These are phyloP conservation scores for Solanum phureja DNA, from an alignment of 257 asterid genomes.

Conservation along the genomic window DNA sequence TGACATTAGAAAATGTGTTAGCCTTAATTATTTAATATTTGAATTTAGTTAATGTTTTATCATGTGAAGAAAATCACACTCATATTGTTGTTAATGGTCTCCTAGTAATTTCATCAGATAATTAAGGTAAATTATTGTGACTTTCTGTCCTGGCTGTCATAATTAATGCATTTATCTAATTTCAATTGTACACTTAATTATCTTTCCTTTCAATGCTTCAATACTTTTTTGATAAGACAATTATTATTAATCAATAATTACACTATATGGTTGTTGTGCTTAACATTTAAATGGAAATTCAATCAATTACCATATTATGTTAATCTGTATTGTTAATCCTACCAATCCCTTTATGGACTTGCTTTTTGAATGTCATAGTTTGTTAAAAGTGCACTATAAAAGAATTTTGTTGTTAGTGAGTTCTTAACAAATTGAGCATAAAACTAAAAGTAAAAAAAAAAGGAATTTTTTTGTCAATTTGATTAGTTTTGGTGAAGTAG, in stretches of 20 bases:
- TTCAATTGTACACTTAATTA: background rate
- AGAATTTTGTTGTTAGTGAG: background rate
- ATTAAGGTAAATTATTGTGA: background rate
- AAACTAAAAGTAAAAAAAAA: background rate
- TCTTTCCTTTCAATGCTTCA: background rate
- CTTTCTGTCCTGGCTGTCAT: background rate
- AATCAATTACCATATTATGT: background rate
- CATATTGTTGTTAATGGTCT: background rate
- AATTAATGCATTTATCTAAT: background rate
- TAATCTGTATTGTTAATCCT: background rate
- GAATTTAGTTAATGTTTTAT: background rate
- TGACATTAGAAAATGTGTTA: background rate
- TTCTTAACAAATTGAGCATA: background rate
- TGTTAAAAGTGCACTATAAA: background rate
- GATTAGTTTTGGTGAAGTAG: background rate
- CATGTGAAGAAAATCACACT: background rate
- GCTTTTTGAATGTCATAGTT: background rate
- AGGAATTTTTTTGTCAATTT: background rate
- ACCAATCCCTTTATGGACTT: background rate
- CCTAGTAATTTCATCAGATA: background rate
- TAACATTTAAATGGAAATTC: background rate
- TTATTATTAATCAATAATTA: background rate
- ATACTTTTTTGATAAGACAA: background rate
- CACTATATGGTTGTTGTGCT: background rate
- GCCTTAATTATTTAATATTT: background rate